A percentile compares a stretch with the other conserved stretches of the same genome.
Conservation (phyloP, 306 rosid genomes). For the Luffa aegyptiaca region DNA sequence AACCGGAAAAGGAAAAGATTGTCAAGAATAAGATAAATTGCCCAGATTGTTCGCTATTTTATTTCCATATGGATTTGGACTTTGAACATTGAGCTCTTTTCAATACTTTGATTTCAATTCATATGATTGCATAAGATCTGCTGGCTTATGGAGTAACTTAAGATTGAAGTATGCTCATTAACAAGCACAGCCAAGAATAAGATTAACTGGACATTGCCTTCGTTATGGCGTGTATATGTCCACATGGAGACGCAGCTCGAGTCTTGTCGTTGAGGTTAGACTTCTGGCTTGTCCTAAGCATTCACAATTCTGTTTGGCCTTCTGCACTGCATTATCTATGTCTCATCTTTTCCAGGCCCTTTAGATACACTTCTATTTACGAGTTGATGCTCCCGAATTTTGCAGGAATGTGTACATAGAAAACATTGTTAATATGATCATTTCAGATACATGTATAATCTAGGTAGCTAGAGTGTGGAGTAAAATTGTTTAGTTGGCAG, state of each 20-base stretch:
- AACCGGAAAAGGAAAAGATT: slow-evolving; percentile 39
- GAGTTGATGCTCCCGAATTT: background rate
- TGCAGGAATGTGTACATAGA: background rate
- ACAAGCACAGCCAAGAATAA: background rate
- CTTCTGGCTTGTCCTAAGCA: background rate
- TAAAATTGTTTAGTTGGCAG: background rate
- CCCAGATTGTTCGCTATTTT: background rate
- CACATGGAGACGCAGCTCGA: background rate
- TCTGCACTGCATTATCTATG: background rate
- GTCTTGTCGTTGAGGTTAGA: background rate
- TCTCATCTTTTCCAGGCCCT: background rate
- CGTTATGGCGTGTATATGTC: background rate
- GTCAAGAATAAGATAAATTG: slow-evolving; percentile 40
- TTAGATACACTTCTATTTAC: background rate
- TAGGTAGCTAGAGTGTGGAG: background rate
- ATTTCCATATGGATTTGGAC: background rate
- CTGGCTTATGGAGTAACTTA: background rate
- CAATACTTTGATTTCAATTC: background rate
- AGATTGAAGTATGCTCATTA: background rate
- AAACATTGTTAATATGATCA: slow-evolving; percentile 5
- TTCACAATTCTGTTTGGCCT: background rate
- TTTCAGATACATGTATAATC: background rate
- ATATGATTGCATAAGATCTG: background rate
- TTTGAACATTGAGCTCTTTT: background rate
- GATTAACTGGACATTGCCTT: background rate